These are phyloP conservation scores for Tulasnella sp. DNA, from an alignment of 768 basidiomycete genomes.

Conservation along the genomic window DNA sequence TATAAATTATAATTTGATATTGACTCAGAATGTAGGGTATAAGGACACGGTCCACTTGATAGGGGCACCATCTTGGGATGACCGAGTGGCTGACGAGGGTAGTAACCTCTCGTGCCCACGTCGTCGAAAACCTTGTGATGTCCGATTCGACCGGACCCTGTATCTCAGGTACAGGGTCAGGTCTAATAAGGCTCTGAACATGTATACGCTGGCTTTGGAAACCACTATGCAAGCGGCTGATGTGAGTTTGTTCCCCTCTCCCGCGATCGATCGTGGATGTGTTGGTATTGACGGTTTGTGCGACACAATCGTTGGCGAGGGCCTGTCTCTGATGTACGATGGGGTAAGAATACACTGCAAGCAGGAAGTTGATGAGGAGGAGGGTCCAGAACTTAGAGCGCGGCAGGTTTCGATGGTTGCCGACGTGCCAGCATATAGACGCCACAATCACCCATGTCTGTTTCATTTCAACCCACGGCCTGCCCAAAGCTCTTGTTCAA, in stretches of 20 bases:
- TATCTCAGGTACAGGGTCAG: too few species aligned
- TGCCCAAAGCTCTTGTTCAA: too few species aligned
- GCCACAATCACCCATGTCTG: too few species aligned
- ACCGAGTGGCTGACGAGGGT: constrained; percentile 15
- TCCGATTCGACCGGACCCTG: too few species aligned
- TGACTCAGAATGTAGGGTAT: too few species aligned
- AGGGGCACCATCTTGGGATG: constrained; percentile 7
- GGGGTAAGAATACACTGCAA: neutral
- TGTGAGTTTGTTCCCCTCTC: neutral
- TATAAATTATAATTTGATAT: too few species aligned
- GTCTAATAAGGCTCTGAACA: neutral
- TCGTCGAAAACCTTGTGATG: neutral
- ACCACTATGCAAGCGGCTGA: constrained; percentile 7
- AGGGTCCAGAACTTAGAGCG: constrained; percentile 10
- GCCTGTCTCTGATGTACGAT: neutral
- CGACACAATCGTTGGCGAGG: neutral
- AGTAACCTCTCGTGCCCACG: neutral
- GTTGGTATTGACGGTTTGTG: neutral
- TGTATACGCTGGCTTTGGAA: constrained; percentile 1
- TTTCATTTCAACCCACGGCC: too few species aligned
- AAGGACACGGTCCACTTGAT: neutral
- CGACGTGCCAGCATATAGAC: too few species aligned
- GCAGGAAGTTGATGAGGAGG: neutral
- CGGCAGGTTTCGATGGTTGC: too few species aligned
- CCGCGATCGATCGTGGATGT: neutral